These are phyloP conservation scores for Globisporangium sylvaticum DNA, from an alignment of 352 stramenopile species.

Conservation along the genomic window DNA sequence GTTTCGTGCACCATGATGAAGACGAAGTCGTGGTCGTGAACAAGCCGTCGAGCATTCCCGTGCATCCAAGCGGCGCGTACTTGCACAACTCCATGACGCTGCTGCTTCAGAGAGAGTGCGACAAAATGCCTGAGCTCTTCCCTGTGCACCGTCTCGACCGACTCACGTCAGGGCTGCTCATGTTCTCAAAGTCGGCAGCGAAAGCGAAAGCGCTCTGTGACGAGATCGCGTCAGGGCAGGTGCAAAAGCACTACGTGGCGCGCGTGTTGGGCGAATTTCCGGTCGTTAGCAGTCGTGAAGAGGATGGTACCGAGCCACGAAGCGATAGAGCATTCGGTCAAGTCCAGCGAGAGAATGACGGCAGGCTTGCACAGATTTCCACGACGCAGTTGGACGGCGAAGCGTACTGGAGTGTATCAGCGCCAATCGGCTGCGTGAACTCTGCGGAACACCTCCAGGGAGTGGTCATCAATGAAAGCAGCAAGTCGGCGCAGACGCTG, in stretches of 20 bases:
- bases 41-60: slow-evolving; percentile 88
- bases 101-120: slow-evolving; percentile 33
- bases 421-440: slow-evolving; percentile 30
- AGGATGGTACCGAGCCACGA: slow-evolving; percentile 10
- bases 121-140: slow-evolving; percentile 41
- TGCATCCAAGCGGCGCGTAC: slow-evolving; percentile 90
- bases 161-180: slow-evolving; percentile 82
- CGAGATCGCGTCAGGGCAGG: slow-evolving; percentile 29
- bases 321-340: slow-evolving; percentile 11
- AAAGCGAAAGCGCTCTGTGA: slow-evolving; percentile 39
- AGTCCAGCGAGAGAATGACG: slow-evolving; percentile 10
- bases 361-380: slow-evolving; percentile 13
- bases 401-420: slow-evolving; percentile 35
- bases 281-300: not conserved
- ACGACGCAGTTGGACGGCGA: slow-evolving; percentile 1
- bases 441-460: slow-evolving; percentile 19
- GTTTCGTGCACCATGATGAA: slow-evolving; percentile 43
- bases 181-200: slow-evolving; percentile 45
- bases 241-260: slow-evolving; percentile 58
- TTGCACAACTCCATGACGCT: slow-evolving; percentile 86
- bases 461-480: slow-evolving; percentile 6
- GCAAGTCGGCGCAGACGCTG: slow-evolving; percentile 41
- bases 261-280: slow-evolving; percentile 46
- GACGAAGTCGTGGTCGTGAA: slow-evolving; percentile 54
- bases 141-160: slow-evolving; percentile 93